These are phyloP conservation scores for Lepidopterella palustris DNA, from an alignment of 495 filamentous ascomycete genomes.

Conservation along the genomic window DNA sequence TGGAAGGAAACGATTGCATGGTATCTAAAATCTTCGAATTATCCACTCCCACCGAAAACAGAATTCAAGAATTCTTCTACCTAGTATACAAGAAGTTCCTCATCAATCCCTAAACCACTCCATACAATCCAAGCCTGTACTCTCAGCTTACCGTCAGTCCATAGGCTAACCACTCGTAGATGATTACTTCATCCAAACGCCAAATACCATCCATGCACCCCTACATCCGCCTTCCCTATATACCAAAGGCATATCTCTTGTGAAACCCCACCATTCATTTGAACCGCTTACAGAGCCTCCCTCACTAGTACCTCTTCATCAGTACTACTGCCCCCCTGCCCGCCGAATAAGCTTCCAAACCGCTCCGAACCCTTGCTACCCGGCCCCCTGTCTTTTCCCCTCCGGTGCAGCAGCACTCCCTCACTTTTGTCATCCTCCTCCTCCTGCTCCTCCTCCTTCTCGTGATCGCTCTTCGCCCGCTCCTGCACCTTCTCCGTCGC, in stretches of 20 bases:
- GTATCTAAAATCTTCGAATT: background rate
- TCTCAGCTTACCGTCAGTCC: too few relatives aligned
- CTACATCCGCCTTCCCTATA: too few relatives aligned
- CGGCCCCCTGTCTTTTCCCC: conserved; percentile 1
- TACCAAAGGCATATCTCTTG: background rate
- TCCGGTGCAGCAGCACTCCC: background rate
- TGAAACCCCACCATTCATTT: background rate
- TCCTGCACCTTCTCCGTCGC: background rate
- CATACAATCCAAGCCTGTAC: background rate
- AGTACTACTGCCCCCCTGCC: conserved; percentile 15
- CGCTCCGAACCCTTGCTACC: background rate
- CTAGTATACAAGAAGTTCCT: background rate
- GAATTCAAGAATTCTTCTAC: background rate
- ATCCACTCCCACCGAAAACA: background rate
- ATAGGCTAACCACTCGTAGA: too few relatives aligned
- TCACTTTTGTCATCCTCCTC: conserved; percentile 1
- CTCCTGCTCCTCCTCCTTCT: conserved; percentile 3
- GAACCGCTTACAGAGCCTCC: background rate
- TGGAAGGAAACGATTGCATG: background rate
- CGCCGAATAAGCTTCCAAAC: conserved; percentile 19
- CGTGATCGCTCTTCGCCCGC: background rate
- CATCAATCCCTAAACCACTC: background rate
- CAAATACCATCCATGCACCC: too few relatives aligned
- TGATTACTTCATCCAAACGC: too few relatives aligned
- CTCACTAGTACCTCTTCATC: conserved; percentile 10